phyloP scores from a whole-genome alignment of 176 grass and related monocot species.

The Musa itinerans region DNA sequence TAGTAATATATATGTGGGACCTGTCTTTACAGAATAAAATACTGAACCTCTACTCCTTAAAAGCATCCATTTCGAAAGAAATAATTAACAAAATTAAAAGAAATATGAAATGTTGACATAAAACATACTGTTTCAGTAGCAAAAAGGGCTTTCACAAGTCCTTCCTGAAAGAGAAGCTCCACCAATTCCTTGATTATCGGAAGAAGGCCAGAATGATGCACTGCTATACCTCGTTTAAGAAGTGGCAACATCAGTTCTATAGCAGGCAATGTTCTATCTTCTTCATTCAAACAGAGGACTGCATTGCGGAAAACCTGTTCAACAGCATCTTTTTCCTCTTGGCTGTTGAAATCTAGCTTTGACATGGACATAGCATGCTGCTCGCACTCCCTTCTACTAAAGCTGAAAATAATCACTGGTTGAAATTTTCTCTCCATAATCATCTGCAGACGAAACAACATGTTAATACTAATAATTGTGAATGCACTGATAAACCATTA shows the following conservation, averaged over 20 bases:
- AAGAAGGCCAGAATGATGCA: conserved; percentile 97
- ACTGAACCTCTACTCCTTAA: neutral
- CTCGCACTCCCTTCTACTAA: conserved; percentile 95
- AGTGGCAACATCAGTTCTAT: conserved; percentile 97
- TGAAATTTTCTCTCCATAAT: conserved; percentile 99
- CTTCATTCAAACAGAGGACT: conserved; percentile 59
- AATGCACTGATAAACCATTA: neutral
- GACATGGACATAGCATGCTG: conserved; percentile 97
- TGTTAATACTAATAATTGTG: neutral
- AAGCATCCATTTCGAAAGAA: neutral
- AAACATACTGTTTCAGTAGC: conserved; percentile 84
- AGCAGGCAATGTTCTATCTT: conserved; percentile 91
- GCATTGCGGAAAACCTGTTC: conserved; percentile 76
- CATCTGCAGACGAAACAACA: conserved; percentile 45
- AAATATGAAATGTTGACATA: neutral
- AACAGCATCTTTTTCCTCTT: conserved; percentile 78
- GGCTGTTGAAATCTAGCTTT: conserved; percentile 92
- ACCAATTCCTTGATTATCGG: conserved; percentile 98
- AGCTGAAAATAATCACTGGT: conserved; percentile 96
- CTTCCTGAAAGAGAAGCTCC: conserved; percentile 98
- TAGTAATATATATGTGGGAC: neutral
- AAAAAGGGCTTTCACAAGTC: conserved; percentile 98
- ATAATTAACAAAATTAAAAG: neutral
- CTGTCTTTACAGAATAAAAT: neutral
- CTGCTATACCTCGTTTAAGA: conserved; percentile 87